These are phyloP conservation scores for Trypanosoma grayi DNA, from an alignment of 208 protist species.

Conservation along the genomic window DNA sequence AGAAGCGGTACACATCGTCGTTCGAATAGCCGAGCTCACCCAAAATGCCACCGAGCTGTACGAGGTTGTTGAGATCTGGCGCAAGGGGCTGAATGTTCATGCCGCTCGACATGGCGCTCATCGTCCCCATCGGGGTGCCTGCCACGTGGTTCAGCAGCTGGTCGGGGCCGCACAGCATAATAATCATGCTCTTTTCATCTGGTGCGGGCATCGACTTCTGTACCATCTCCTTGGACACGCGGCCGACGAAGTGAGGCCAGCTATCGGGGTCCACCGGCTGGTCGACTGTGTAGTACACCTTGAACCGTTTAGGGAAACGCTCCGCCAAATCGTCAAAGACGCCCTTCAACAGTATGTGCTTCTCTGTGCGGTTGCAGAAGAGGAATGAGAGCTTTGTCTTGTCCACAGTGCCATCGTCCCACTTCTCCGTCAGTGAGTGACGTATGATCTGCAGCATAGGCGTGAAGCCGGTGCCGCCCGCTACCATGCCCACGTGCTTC, in stretches of 20 bases:
- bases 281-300: conserved; percentile 91
- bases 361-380: conserved; percentile 92
- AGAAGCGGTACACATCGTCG: conserved; percentile 88
- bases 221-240: conserved; percentile 80
- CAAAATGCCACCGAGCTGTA: conserved; percentile 71
- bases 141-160: conserved; percentile 80
- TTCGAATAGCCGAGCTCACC: conserved; percentile 82
- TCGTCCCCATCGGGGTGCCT: conserved; percentile 71
- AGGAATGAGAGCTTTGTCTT: conserved; percentile 89
- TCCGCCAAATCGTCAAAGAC: conserved; percentile 83
- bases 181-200: conserved; percentile 73
- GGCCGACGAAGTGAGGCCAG: conserved; percentile 85
- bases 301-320: conserved; percentile 68
- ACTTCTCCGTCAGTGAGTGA: conserved; percentile 59
- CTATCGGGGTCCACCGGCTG: conserved; percentile 60
- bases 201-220: conserved; percentile 72
- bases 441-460: conserved; percentile 93
- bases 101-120: conserved; percentile 75
- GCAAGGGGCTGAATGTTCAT: conserved; percentile 79
- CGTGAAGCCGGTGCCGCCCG: conserved; percentile 93
- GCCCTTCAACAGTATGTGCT: conserved; percentile 88
- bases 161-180: conserved; percentile 90
- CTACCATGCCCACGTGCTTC: conserved; percentile 91
- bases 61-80: conserved; percentile 84
- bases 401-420: conserved; percentile 70